Base-by-base conservation (phyloP, 2,329 filamentous ascomycete species). In the Colletotrichum liriopes region DNA sequence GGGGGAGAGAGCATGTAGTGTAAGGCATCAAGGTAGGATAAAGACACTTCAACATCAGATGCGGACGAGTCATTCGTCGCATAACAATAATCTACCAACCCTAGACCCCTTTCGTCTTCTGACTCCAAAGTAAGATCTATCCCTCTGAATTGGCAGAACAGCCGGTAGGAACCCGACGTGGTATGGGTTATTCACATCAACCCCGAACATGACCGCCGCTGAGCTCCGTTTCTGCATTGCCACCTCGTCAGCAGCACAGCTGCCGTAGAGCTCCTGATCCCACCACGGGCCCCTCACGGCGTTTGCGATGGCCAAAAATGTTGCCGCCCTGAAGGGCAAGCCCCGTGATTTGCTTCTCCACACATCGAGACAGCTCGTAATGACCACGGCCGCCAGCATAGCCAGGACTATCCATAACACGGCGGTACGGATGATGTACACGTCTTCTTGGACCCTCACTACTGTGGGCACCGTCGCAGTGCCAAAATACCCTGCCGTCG, bases 231-330 rank as follows among this genome's bases (percentile, higher is more conserved):
- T 62, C 32, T 51, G 49, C 64, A 67, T 56, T 3, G 29, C 18
- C 29, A 67, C 4, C 23, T 67, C 67, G 3, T 65, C n/a, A 6
- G 67, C 55, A 16, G 47, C 63, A 20, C 67, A 71, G 41, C 63
- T 71, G 20, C 67, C 67, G 9, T 61, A 54, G 5, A 71, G 20
- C n/a, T 54, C 55, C 2, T 29, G 67, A 16, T 66, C 67, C 67
- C 62, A 71, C 62, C 67, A 67, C 1, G 55, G 62, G 2, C 67
- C 67, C n/a, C 67, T n/a, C 0, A 66, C 67, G 1, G 62, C 62
- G 20, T 71, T 71, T 7, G 67, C 62, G 5, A 71, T 55, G 11
- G 62, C 67, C 62, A 66, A 16, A 29, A 71, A 71, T 8, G 62
- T 61, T 12, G 67, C 62, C 5, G 67, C 16, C 16, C 67, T 26